Base-by-base conservation (phyloP, 1,139 yeast species). In the Saccharomycopsis crataegensis region DNA sequence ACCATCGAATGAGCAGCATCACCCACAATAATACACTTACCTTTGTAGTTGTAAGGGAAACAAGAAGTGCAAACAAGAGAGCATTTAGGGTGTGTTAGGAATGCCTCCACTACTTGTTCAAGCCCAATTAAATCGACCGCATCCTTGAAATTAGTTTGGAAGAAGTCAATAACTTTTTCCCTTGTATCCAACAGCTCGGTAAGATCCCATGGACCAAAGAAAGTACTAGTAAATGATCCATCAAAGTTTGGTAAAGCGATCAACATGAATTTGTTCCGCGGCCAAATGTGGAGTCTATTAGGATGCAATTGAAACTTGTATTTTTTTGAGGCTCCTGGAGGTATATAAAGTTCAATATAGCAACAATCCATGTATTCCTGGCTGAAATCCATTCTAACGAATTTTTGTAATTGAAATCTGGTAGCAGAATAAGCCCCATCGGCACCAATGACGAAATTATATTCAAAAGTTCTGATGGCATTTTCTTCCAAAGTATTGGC, bases 1-100 rank as follows among this genome's bases (percentile, higher is more conserved):
- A 91, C 97, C 96, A 90, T 90, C 14, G 94, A 83, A 67, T 91
- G 98, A 0, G 97, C 96, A 1, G 97, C 96, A 67, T 91, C 97
- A 3, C 97, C 97, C 40, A 91, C 71, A 6, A 91, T 70, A 12
- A 91, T 72, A 14, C 83, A 83, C 57, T 79, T 77, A 43, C 84
- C 90, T 45, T 72, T 69, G 38, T 74, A 77, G 62, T 88, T 81
- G 68, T 88, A 90, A 1, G 94, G 91, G 53, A 71, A 72, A 58
- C 89, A 84, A 53, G 73, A 72, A 3, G 82, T 76, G 60, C 83
- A 89, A 70, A 90, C 76, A 47, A 91, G 73, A 9, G 91, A 76
- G 1, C 96, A 95, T 54, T 84, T 75, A 4, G 96, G 96, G 62
- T 86, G 79, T 46, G 72, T 67, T 32, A 74, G 68, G 65, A 77